Evolutionary conservation across 352 stramenopile species (phyloP).

Genomic region (Poterioochromonas sp.): DNA sequence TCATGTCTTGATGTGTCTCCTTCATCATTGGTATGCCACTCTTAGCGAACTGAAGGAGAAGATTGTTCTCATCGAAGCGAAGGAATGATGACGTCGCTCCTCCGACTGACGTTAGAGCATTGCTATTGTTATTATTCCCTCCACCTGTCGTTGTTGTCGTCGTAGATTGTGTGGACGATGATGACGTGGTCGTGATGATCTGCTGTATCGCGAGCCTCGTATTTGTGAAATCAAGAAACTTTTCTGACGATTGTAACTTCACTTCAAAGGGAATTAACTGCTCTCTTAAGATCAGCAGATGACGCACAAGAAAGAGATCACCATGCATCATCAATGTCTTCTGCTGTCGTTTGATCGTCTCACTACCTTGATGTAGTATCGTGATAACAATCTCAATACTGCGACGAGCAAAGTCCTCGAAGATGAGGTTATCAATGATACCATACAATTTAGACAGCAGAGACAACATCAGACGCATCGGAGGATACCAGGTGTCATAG

Average conservation of each 20-base stretch:
- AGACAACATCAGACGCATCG: slow-evolving; percentile 5
- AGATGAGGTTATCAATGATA: neutral
- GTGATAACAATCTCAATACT: neutral
- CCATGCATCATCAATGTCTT: neutral
- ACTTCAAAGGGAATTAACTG: slow-evolving; percentile 29
- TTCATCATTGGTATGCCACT: slow-evolving; percentile 2
- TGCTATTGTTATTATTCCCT: neutral
- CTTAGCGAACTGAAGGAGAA: slow-evolving; percentile 17
- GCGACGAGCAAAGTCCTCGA: slow-evolving; percentile 21
- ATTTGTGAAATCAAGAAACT: slow-evolving; percentile 21
- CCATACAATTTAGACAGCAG: slow-evolving; percentile 27
- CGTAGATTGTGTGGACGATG: neutral
- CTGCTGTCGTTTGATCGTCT: neutral
- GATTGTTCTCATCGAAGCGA: slow-evolving; percentile 16
- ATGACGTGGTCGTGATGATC: neutral
- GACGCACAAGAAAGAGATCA: slow-evolving; percentile 29
- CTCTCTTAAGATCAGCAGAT: slow-evolving; percentile 28
- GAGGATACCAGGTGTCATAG: slow-evolving; percentile 30
- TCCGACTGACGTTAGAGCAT: neutral
- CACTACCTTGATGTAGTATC: neutral
- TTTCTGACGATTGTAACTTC: neutral
- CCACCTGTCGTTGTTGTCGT: neutral
- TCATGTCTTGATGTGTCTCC: neutral
- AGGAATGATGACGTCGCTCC: neutral
- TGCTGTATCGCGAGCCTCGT: neutral